Evolutionary conservation across 148 eudicot species (phyloP).

Genomic region (Rheum nobile): DNA sequence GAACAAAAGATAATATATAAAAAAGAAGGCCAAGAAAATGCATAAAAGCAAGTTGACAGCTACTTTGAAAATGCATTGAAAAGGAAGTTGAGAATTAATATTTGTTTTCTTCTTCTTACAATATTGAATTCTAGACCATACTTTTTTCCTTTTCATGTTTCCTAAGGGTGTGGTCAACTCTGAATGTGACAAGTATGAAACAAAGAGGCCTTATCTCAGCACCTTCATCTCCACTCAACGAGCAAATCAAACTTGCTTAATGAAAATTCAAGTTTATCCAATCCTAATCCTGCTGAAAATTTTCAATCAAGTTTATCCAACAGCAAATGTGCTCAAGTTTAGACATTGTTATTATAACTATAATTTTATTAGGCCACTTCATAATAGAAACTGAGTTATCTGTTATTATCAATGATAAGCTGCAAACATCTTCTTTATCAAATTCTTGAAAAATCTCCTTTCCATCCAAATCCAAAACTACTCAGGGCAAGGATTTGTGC

Average conservation of each 20-base stretch:
- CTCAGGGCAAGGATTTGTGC: neutral
- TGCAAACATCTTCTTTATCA: neutral
- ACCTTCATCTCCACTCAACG: neutral
- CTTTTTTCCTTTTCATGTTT: neutral
- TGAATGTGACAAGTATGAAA: neutral
- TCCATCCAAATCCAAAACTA: neutral
- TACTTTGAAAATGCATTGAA: too few relatives aligned
- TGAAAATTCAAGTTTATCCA: neutral
- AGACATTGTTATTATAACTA: neutral
- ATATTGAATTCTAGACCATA: neutral
- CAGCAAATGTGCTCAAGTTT: neutral
- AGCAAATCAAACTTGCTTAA: neutral
- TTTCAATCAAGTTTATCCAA: neutral
- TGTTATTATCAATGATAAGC: neutral
- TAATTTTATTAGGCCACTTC: too few relatives aligned
- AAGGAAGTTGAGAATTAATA: too few relatives aligned
- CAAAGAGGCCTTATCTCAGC: neutral
- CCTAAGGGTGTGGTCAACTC: neutral
- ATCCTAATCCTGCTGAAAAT: neutral
- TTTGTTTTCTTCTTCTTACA: neutral
- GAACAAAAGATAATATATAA: too few relatives aligned
- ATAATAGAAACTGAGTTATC: neutral
- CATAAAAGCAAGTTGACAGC: too few relatives aligned
- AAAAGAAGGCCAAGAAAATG: too few relatives aligned
- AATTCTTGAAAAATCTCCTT: neutral